Evolutionary conservation across 2,329 filamentous ascomycete species (phyloP).

Genomic region (Fonsecaea nubica): DNA sequence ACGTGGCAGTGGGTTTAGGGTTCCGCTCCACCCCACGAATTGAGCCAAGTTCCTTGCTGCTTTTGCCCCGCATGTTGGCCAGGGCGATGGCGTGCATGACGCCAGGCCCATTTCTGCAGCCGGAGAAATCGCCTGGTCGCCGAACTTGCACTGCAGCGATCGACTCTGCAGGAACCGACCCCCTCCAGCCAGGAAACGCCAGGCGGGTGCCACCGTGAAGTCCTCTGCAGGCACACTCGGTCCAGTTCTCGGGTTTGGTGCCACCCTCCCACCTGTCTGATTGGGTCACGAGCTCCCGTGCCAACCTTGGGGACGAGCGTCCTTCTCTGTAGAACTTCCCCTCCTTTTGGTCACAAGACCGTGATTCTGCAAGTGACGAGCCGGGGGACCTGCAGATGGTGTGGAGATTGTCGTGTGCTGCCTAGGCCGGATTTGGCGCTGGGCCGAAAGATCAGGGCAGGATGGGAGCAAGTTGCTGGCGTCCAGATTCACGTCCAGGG

Average conservation of each 20-base stretch:
- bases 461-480: slow-evolving; percentile 12
- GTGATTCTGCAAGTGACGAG: slow-evolving; percentile 34
- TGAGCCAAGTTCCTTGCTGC: slow-evolving; percentile 41
- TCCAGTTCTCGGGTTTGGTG: slow-evolving; percentile 33
- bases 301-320: slow-evolving; percentile 17
- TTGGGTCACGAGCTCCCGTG: slow-evolving; percentile 28
- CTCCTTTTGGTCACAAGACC: slow-evolving; percentile 33
- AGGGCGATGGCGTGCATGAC: slow-evolving; percentile 37
- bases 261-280: slow-evolving; percentile 25
- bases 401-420: slow-evolving; percentile 32
- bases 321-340: slow-evolving; percentile 17
- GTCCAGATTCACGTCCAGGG: not conserved
- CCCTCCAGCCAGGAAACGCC: slow-evolving; percentile 21
- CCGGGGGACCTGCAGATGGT: slow-evolving; percentile 34
- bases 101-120: slow-evolving; percentile 36
- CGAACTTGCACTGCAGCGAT: slow-evolving; percentile 39
- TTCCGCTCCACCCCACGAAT: slow-evolving; percentile 46
- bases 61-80: slow-evolving; percentile 42
- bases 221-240: slow-evolving; percentile 34
- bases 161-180: slow-evolving; percentile 38
- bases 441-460: slow-evolving; percentile 2
- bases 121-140: slow-evolving; percentile 30
- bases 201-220: slow-evolving; percentile 31
- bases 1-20: slow-evolving; percentile 36
- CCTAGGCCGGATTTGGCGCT: slow-evolving; percentile 32